Evolutionary conservation across 345 rosid genomes (phyloP).

Genomic region (Murraya koenigii): DNA sequence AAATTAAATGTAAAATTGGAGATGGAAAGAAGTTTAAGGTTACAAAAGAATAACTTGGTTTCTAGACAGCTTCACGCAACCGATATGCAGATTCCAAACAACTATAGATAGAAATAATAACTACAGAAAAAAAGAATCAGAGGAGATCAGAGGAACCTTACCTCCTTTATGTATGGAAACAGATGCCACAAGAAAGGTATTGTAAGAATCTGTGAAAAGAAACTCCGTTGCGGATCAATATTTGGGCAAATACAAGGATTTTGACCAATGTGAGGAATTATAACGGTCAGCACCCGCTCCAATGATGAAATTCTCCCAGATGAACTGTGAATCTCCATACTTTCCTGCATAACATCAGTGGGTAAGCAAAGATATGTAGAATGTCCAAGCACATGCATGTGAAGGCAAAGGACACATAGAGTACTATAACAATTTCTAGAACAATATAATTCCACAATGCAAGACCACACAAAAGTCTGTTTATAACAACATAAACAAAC

Average conservation of each 20-base stretch:
- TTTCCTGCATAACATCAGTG: constrained; percentile 52
- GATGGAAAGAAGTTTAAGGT: background rate
- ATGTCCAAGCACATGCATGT: constrained; percentile 10
- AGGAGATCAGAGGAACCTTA: constrained; percentile 27
- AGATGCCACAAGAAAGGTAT: constrained; percentile 79
- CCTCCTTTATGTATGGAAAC: constrained; percentile 82
- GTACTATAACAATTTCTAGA: constrained; percentile 2
- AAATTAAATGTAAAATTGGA: background rate
- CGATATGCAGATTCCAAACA: background rate
- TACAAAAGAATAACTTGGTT: background rate
- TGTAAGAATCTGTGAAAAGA: constrained; percentile 84
- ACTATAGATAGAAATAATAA: background rate
- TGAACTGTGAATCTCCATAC: constrained; percentile 23
- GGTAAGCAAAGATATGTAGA: background rate
- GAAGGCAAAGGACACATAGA: constrained; percentile 9
- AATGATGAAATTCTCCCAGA: constrained; percentile 44
- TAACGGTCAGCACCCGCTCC: constrained; percentile 54
- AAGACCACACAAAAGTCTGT: background rate
- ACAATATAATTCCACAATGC: background rate
- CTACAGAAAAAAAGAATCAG: background rate
- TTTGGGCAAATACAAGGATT: constrained; percentile 63
- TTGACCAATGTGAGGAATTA: constrained; percentile 65
- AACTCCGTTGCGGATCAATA: constrained; percentile 66
- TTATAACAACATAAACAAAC: background rate
- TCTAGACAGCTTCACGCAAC: background rate